Conservation (phyloP, 108 stramenopile species). For the Epithemia pelagica region DNA sequence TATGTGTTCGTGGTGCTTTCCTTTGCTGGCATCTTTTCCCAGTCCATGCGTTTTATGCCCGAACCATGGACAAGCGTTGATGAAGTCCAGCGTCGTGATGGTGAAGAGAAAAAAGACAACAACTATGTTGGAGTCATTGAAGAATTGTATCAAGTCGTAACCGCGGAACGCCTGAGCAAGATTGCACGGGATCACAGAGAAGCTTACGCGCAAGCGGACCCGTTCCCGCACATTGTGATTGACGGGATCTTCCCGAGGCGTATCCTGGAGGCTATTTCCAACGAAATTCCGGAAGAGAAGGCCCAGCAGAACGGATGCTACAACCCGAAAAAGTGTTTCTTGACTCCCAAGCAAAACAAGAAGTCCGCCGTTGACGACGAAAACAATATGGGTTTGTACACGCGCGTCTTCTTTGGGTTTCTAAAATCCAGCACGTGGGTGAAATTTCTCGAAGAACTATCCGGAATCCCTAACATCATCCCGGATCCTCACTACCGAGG, state of each 20-base stretch:
- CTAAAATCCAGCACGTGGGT: slow-evolving; percentile 8
- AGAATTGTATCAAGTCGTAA: slow-evolving; percentile 1
- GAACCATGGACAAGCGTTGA: too few species aligned
- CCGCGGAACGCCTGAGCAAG: background rate
- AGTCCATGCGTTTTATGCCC: too few species aligned
- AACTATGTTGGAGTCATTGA: background rate
- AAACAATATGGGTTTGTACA: slow-evolving; percentile 6
- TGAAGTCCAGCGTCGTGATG: too few species aligned
- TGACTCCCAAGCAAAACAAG: slow-evolving; percentile 2
- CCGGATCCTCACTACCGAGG: slow-evolving; percentile 27
- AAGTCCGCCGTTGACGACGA: slow-evolving; percentile 12
- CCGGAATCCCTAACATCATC: slow-evolving; percentile 19
- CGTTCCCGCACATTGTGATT: slow-evolving; percentile 13
- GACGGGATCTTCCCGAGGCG: slow-evolving; percentile 10
- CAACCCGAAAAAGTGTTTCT: slow-evolving; percentile 1
- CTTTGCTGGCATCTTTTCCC: too few species aligned
- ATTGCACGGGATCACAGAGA: background rate
- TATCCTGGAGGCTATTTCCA: background rate
- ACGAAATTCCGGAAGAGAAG: background rate
- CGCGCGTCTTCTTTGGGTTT: slow-evolving; percentile 1
- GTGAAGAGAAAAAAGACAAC: background rate
- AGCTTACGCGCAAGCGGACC: background rate
- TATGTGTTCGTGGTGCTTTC: too few species aligned
- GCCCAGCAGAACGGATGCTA: slow-evolving; percentile 4
- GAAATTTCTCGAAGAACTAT: slow-evolving; percentile 15